These are phyloP conservation scores for Mycena epipterygia DNA, from an alignment of 768 basidiomycete species.

Conservation along the genomic window DNA sequence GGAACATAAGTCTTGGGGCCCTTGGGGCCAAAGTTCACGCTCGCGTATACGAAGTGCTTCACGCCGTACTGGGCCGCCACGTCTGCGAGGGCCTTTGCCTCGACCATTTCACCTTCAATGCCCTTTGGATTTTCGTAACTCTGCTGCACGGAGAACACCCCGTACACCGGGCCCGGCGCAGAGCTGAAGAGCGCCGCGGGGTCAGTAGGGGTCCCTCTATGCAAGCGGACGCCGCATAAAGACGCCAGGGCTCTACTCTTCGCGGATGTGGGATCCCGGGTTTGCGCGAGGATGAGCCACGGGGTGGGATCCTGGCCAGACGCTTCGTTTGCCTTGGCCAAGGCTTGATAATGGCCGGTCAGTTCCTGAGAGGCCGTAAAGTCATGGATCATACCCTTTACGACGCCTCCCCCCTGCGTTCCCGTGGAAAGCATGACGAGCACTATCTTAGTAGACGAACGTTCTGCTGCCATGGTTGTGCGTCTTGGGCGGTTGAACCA, in stretches of 20 bases:
- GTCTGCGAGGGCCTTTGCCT: slow-evolving; percentile 27
- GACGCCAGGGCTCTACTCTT: slow-evolving; percentile 3
- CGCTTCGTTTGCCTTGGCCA: slow-evolving; percentile 8
- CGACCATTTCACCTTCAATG: not conserved
- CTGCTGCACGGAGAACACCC: slow-evolving; percentile 26
- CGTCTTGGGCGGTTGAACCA: not conserved
- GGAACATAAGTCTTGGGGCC: slow-evolving; percentile 5
- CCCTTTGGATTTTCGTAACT: slow-evolving; percentile 21
- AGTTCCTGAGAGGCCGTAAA: too few species aligned
- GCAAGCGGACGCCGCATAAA: slow-evolving; percentile 6
- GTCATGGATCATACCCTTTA: not conserved
- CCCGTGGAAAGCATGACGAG: slow-evolving; percentile 33
- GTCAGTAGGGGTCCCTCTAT: slow-evolving; percentile 4
- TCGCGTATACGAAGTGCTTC: slow-evolving; percentile 25
- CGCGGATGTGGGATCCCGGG: slow-evolving; percentile 10
- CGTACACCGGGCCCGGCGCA: slow-evolving; percentile 12
- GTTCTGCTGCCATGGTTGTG: not conserved
- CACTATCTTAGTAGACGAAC: slow-evolving; percentile 9
- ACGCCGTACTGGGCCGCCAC: slow-evolving; percentile 19
- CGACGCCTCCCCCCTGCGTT: slow-evolving; percentile 27
- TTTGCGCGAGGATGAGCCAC: slow-evolving; percentile 32
- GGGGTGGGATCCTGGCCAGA: not conserved
- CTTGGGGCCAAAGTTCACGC: slow-evolving; percentile 22
- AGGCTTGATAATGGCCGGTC: too few species aligned
- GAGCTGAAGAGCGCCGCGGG: slow-evolving; percentile 14